A percentile compares a stretch with the other conserved stretches of the same genome.
Evolutionary conservation across 352 stramenopile genomes (phyloP).

Genomic region (Phytopythium montanum): DNA sequence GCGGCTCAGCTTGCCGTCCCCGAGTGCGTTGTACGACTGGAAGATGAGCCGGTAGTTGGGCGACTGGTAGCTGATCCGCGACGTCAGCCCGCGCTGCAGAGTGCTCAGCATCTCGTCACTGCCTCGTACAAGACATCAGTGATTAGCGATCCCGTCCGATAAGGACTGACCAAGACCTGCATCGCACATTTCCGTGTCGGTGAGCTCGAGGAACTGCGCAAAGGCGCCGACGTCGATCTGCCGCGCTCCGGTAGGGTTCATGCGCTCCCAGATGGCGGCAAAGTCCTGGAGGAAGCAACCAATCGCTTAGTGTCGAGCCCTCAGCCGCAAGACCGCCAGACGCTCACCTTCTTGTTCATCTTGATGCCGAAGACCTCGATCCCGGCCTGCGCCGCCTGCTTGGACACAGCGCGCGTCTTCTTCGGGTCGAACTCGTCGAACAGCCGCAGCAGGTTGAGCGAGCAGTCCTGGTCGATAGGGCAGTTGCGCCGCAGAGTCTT

Average conservation of each 20-base stretch:
- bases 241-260: conserved; percentile 59
- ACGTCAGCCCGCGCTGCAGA: conserved; percentile 68
- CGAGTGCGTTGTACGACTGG: conserved; percentile 67
- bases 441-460: conserved; percentile 65
- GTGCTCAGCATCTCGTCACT: conserved; percentile 67
- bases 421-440: conserved; percentile 81
- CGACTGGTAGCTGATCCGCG: conserved; percentile 45
- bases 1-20: conserved; percentile 59
- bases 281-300: conserved; percentile 41
- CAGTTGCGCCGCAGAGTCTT: conserved; percentile 68
- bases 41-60: conserved; percentile 79
- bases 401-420: conserved; percentile 44
- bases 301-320: conserved; percentile 1
- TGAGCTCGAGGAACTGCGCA: conserved; percentile 67
- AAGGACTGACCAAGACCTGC: not conserved
- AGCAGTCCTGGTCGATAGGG: conserved; percentile 68
- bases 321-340: not conserved
- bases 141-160: not conserved
- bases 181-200: conserved; percentile 71
- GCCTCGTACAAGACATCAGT: too few relatives aligned
- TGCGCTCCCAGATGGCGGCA: conserved; percentile 58
- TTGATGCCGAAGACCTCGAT: conserved; percentile 75
- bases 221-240: conserved; percentile 53
- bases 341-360: conserved; percentile 62
- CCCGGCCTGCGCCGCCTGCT: conserved; percentile 39